Evolutionary conservation across 2,329 filamentous ascomycete genomes (phyloP).

Genomic region (Dryadomyces quercivorus): DNA sequence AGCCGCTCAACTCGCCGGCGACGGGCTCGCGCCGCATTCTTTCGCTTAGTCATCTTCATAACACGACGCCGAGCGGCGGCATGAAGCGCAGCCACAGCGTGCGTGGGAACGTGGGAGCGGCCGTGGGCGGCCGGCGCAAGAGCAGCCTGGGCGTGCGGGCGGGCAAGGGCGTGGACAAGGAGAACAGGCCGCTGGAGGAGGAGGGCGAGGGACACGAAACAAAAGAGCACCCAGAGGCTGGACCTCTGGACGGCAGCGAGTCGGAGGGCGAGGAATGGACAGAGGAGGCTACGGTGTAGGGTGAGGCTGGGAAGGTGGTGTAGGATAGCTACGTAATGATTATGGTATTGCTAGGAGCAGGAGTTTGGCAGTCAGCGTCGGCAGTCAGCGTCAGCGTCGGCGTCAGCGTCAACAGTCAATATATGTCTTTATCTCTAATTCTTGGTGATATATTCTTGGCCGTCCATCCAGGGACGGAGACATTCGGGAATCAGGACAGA

Average conservation of each 20-base stretch:
- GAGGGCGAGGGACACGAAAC: conserved; percentile 25
- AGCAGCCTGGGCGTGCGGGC: conserved; percentile 52
- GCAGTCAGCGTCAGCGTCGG: no score
- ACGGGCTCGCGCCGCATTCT: conserved; percentile 55
- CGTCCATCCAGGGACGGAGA: conserved; percentile 75
- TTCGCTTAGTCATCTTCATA: conserved; percentile 80
- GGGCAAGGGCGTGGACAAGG: conserved; percentile 27
- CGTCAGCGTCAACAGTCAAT: no score
- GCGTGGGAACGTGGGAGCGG: conserved; percentile 35
- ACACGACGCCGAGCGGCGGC: conserved; percentile 52
- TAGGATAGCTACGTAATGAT: no score
- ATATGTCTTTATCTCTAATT: no score
- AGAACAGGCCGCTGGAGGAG: conserved; percentile 22
- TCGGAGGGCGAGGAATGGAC: neutral
- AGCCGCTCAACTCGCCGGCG: no score
- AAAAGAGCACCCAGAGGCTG: conserved; percentile 2
- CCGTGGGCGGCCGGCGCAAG: conserved; percentile 44
- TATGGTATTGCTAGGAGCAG: neutral
- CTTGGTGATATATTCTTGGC: conserved; percentile 34
- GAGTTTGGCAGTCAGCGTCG: no score
- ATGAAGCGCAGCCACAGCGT: conserved; percentile 72
- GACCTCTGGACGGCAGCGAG: neutral
- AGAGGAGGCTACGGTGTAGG: conserved; percentile 14
- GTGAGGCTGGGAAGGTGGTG: no score
- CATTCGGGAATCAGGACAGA: conserved; percentile 67